Percentiles rank a stretch among this genome's conserved stretches.
These are phyloP conservation scores for Phytophthora gonapodyides DNA, from an alignment of 352 stramenopile genomes.

Conservation along the genomic window DNA sequence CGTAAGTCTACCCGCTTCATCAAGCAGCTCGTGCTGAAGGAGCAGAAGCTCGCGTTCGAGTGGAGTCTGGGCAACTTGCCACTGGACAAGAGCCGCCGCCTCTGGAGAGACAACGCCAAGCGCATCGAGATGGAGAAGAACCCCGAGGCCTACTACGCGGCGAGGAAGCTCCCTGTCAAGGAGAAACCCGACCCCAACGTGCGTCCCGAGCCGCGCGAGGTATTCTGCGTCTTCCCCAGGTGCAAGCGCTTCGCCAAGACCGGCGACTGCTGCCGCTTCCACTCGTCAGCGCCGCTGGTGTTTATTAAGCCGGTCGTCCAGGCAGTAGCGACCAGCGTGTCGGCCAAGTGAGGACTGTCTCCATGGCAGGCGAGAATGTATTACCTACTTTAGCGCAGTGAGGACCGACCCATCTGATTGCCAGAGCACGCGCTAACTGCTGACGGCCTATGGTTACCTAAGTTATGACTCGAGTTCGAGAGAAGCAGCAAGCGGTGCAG, in stretches of 20 bases:
- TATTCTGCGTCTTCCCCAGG: conserved; percentile 48
- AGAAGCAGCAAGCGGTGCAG: conserved; percentile 7
- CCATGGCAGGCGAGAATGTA: background rate
- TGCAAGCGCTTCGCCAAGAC: conserved; percentile 72
- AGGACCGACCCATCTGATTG: too few relatives aligned
- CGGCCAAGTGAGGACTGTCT: conserved; percentile 15
- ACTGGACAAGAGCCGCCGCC: conserved; percentile 43
- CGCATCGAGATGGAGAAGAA: conserved; percentile 50
- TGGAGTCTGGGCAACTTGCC: conserved; percentile 72
- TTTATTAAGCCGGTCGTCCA: conserved; percentile 21
- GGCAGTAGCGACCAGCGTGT: background rate
- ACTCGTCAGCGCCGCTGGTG: conserved; percentile 39
- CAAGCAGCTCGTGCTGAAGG: conserved; percentile 45
- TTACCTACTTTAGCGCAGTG: too few relatives aligned
- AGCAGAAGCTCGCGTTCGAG: conserved; percentile 57
- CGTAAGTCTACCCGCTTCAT: conserved; percentile 34
- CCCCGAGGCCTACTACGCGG: conserved; percentile 6
- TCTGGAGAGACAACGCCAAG: conserved; percentile 68
- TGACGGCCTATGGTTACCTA: conserved; percentile 19
- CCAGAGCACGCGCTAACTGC: background rate
- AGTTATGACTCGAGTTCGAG: conserved; percentile 38
- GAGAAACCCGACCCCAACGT: conserved; percentile 17
- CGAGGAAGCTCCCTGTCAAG: conserved; percentile 7
- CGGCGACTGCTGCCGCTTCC: conserved; percentile 63
- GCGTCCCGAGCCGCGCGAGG: conserved; percentile 42